Percentiles rank a stretch among this genome's conserved stretches.
phyloP scores from a whole-genome alignment of 2,329 filamentous ascomycete species.

The Trichoderma sp. region DNA sequence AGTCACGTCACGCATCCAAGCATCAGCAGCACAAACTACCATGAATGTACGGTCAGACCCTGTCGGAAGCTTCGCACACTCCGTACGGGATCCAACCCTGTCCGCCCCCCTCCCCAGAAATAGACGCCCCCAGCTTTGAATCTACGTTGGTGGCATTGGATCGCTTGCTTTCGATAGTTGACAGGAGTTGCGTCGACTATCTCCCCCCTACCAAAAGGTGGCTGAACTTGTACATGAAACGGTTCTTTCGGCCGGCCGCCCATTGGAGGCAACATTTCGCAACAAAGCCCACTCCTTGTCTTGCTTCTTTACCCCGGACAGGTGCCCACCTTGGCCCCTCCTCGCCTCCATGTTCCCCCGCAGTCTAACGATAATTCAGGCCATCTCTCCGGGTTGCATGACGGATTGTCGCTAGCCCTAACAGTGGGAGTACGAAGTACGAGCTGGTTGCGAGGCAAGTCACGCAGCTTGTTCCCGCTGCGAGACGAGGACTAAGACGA shows the following conservation, averaged over 20 bases:
- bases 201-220: neutral
- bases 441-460: neutral
- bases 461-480: neutral
- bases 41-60: neutral
- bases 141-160: neutral
- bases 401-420: neutral
- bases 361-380: constrained; percentile 14
- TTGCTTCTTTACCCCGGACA: constrained; percentile 8
- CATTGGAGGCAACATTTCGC: neutral
- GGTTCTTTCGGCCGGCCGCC: neutral
- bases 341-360: constrained; percentile 9
- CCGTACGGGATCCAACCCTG: neutral
- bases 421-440: neutral
- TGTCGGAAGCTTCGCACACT: neutral
- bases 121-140: neutral
- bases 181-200: constrained; percentile 8
- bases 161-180: constrained; percentile 14
- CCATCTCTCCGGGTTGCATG: constrained; percentile 9
- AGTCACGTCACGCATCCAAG: neutral
- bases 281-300: neutral
- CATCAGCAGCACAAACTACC: neutral
- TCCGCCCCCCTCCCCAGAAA: neutral
- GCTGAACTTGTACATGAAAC: constrained; percentile 2
- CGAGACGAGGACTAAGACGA: neutral
- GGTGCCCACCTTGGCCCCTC: neutral